These are phyloP conservation scores for Striga asiatica DNA, from an alignment of 257 asterid genomes.

Conservation along the genomic window DNA sequence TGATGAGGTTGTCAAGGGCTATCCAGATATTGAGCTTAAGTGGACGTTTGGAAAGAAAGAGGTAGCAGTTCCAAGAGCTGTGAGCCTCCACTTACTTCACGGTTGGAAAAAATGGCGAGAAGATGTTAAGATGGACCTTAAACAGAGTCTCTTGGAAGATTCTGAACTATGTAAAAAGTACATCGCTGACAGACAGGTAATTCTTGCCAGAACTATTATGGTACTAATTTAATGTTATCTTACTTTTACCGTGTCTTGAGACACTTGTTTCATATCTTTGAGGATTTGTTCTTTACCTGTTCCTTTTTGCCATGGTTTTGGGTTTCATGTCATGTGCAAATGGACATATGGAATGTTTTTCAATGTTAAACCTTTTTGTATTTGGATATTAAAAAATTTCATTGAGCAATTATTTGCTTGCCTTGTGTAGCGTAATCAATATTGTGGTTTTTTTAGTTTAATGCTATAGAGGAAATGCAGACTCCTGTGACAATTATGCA, in stretches of 20 bases:
- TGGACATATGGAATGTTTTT: too few species aligned
- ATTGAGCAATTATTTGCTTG: too few species aligned
- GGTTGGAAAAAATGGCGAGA: constrained; percentile 98
- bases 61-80: constrained; percentile 68
- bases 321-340: too few species aligned
- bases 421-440: too few species aligned
- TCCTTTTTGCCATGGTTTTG: too few species aligned
- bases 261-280: not conserved
- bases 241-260: not conserved
- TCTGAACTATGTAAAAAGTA: constrained; percentile 73
- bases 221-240: constrained; percentile 2
- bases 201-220: constrained; percentile 2
- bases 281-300: not conserved
- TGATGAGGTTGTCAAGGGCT: constrained; percentile 79
- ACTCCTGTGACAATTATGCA: too few species aligned
- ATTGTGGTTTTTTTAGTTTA: too few species aligned
- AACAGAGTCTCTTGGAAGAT: constrained; percentile 58
- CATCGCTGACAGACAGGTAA: constrained; percentile 87
- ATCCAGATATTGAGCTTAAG: constrained; percentile 79
- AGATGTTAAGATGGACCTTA: constrained; percentile 50
- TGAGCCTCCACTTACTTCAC: constrained; percentile 42
- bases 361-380: too few species aligned
- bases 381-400: too few species aligned
- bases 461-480: too few species aligned
- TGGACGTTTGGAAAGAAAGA: constrained; percentile 92